Conservation (phyloP, 2,329 filamentous ascomycete genomes). For the Monosporascus cannonballus region DNA sequence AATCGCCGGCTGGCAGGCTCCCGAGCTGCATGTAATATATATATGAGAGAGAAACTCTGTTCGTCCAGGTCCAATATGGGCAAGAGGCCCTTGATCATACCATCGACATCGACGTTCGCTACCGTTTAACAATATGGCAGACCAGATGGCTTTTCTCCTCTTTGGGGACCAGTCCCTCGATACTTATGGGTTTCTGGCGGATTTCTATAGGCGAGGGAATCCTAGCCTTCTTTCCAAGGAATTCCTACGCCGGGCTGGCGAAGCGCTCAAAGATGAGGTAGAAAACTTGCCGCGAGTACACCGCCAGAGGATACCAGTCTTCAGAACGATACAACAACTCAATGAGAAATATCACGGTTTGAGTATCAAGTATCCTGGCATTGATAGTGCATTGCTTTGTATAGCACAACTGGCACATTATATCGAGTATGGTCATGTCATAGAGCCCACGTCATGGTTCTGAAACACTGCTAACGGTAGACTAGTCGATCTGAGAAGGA, state of each 20-base stretch:
- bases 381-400: slow-evolving; percentile 60
- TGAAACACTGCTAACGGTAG: slow-evolving; percentile 21
- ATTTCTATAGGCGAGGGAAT: slow-evolving; percentile 40
- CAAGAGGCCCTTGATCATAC: slow-evolving; percentile 10
- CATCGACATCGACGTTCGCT: slow-evolving; percentile 13
- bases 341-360: slow-evolving; percentile 58
- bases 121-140: slow-evolving; percentile 32
- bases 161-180: slow-evolving; percentile 69
- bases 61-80: background rate
- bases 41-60: background rate
- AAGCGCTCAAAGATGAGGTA: slow-evolving; percentile 55
- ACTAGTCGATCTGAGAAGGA: slow-evolving; percentile 46
- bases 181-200: slow-evolving; percentile 56
- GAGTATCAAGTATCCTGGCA: slow-evolving; percentile 49
- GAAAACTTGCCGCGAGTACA: slow-evolving; percentile 50
- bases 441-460: background rate
- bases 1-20: background rate
- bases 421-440: slow-evolving; percentile 49
- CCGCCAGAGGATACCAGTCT: slow-evolving; percentile 53
- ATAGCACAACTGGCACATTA: slow-evolving; percentile 62
- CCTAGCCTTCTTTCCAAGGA: slow-evolving; percentile 49
- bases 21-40: background rate
- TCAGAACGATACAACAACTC: slow-evolving; percentile 57
- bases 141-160: slow-evolving; percentile 51
- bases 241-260: slow-evolving; percentile 53